phyloP scores from a whole-genome alignment of 2,329 filamentous ascomycete species.

The Talaromyces sp. region DNA sequence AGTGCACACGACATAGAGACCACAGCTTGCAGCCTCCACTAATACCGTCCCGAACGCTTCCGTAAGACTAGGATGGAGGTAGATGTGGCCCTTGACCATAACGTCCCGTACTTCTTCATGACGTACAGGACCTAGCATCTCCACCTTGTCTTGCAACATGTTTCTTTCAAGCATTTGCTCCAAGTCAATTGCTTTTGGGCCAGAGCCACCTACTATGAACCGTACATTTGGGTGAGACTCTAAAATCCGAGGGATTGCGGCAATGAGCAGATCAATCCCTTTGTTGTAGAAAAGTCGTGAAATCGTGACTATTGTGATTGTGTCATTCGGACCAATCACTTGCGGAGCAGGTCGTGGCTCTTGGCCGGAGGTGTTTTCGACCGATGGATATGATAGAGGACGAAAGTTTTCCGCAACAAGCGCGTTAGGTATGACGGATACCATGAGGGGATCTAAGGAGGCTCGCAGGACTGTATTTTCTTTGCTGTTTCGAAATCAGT shows the following conservation, averaged over 20 bases:
- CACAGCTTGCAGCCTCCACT: conserved; percentile 93
- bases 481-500: conserved; percentile 56
- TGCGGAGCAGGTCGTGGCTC: conserved; percentile 52
- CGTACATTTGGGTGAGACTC: conserved; percentile 86
- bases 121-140: conserved; percentile 84
- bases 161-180: conserved; percentile 98
- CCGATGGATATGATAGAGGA: conserved; percentile 55
- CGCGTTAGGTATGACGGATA: conserved; percentile 95
- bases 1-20: conserved; percentile 93
- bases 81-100: conserved; percentile 95
- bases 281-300: conserved; percentile 99
- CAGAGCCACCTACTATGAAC: conserved; percentile 93
- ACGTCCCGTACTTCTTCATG: conserved; percentile 97
- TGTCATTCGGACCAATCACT: conserved; percentile 73
- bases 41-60: conserved; percentile 98
- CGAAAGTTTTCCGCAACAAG: conserved; percentile 95
- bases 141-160: conserved; percentile 86
- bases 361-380: conserved; percentile 19
- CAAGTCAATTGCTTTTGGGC: conserved; percentile 93
- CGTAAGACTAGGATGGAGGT: conserved; percentile 88
- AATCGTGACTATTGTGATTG: conserved; percentile 94
- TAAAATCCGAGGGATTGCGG: conserved; percentile 87
- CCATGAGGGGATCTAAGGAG: conserved; percentile 91
- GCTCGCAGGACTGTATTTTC: conserved; percentile 95
- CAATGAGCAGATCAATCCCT: conserved; percentile 93